Base-by-base conservation (phyloP, 257 asterid species). In the Leonotis leonurus region DNA sequence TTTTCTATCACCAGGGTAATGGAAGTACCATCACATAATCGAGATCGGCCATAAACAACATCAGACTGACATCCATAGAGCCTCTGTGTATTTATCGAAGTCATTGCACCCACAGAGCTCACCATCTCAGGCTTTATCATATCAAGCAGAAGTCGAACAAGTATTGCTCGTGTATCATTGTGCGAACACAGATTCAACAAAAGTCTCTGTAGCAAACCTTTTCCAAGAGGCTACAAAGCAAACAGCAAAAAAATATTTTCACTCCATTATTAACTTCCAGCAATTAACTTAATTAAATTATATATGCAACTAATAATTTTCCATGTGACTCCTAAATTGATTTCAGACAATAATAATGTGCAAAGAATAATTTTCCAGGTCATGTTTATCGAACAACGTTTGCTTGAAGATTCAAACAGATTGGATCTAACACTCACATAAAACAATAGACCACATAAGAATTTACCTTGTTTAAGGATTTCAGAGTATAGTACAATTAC, bases 1-100 rank as follows among this genome's bases (percentile, higher is more conserved):
- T 6, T 12, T 6, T 33, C 56, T 35, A 60, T 52, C 22, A 39
- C 14, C 18, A 12, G 44, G 11, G 18, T 51, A 35, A 52, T 6
- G 10, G 6, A 33, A 33, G 40, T 88, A 92, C 99, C 97, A 75
- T 85, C 88, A 77, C 87, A 83, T 66, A 92, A 59, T 72, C 87
- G 95, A 53, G 99, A 89, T 80, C 95, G 89, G 40, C 91, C 84
- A 76, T 89, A 85, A 62, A 88, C 95, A 81, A 92, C 87, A 76
- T 83, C 88, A 51, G 97, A 89, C 69, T 86, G 96, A 66, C 97
- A 92, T 67, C 99, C 97, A 39, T 85, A 92, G 56, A 92, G 97
- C 80, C 97, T 85, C 55, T 80, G 91, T 35, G 91, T 71, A 70
- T 84, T 85, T 64, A 73, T 72, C 62, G 82, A 67, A 55, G 87